These are phyloP conservation scores for Fusarium buxicola DNA, from an alignment of 2,329 filamentous ascomycete genomes.

Conservation along the genomic window DNA sequence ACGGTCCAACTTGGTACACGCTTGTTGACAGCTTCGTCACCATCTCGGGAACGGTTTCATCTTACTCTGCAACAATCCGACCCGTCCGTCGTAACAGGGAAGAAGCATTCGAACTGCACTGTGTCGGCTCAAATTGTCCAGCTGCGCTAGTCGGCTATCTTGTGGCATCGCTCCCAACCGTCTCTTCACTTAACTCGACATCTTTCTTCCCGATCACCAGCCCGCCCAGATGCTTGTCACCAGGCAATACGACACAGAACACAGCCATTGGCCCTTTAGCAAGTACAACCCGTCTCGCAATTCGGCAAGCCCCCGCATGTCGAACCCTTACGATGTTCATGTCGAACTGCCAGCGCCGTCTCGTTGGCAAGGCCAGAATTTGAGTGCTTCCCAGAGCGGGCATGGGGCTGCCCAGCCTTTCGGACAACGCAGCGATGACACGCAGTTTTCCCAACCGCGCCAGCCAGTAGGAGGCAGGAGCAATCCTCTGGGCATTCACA, in stretches of 20 bases:
- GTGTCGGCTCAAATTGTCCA: slow-evolving; percentile 35
- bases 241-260: slow-evolving; percentile 64
- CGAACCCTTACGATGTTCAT: slow-evolving; percentile 62
- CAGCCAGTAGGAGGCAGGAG: slow-evolving; percentile 52
- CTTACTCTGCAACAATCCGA: slow-evolving; percentile 34
- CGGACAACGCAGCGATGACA: slow-evolving; percentile 53
- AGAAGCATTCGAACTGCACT: slow-evolving; percentile 34
- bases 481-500: slow-evolving; percentile 72
- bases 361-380: slow-evolving; percentile 68
- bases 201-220: slow-evolving; percentile 14
- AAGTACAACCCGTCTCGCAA: slow-evolving; percentile 63
- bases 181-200: slow-evolving; percentile 23
- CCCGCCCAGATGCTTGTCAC: slow-evolving; percentile 62
- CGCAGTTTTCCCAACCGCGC: slow-evolving; percentile 28
- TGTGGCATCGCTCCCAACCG: slow-evolving; percentile 19
- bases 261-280: slow-evolving; percentile 66
- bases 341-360: slow-evolving; percentile 63
- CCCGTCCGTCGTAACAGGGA: slow-evolving; percentile 25
- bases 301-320: slow-evolving; percentile 65
- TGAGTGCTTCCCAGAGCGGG: slow-evolving; percentile 60
- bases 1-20: slow-evolving; percentile 7
- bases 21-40: slow-evolving; percentile 24
- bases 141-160: slow-evolving; percentile 16
- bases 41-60: slow-evolving; percentile 38
- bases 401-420: slow-evolving; percentile 59